A percentile compares a stretch with the other conserved stretches of the same genome.
phyloP scores from a whole-genome alignment of 2,329 filamentous ascomycete genomes.

The Nannizziopsis barbatae region DNA sequence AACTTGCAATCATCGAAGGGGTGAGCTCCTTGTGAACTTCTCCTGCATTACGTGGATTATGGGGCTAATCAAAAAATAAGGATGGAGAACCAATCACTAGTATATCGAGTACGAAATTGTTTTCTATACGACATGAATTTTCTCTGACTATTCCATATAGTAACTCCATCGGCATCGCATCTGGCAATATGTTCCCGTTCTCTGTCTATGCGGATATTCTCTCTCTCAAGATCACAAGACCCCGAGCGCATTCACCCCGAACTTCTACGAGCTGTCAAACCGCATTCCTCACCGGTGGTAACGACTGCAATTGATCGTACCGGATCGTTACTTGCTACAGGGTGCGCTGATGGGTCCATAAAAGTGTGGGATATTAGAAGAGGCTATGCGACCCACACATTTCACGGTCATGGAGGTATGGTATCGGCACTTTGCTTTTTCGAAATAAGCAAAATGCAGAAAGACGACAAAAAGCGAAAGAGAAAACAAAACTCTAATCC shows the following conservation, averaged over 20 bases:
- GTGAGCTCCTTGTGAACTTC: constrained; percentile 46
- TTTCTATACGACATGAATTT: constrained; percentile 6
- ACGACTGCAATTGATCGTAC: constrained; percentile 76
- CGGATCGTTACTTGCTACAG: constrained; percentile 80
- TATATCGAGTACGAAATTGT: constrained; percentile 30
- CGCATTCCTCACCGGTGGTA: constrained; percentile 80
- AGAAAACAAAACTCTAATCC: constrained; percentile 23
- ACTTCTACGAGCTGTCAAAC: constrained; percentile 70
- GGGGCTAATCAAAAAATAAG: constrained; percentile 31
- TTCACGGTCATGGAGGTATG: constrained; percentile 82
- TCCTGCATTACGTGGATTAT: not conserved
- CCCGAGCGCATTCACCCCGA: constrained; percentile 52
- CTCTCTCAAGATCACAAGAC: constrained; percentile 50
- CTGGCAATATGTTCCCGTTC: constrained; percentile 87
- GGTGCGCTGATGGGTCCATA: constrained; percentile 81
- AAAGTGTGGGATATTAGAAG: constrained; percentile 94
- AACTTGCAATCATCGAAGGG: constrained; percentile 77
- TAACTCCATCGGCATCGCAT: constrained; percentile 80
- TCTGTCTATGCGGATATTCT: constrained; percentile 87
- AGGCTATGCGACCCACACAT: constrained; percentile 88
- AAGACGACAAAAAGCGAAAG: constrained; percentile 36
- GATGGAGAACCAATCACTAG: constrained; percentile 50
- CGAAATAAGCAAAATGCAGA: constrained; percentile 38
- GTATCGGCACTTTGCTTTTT: constrained; percentile 90
- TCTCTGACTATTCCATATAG: constrained; percentile 38